Evolutionary conservation across 257 asterid genomes (phyloP).

Genomic region (Mitragyna speciosa): DNA sequence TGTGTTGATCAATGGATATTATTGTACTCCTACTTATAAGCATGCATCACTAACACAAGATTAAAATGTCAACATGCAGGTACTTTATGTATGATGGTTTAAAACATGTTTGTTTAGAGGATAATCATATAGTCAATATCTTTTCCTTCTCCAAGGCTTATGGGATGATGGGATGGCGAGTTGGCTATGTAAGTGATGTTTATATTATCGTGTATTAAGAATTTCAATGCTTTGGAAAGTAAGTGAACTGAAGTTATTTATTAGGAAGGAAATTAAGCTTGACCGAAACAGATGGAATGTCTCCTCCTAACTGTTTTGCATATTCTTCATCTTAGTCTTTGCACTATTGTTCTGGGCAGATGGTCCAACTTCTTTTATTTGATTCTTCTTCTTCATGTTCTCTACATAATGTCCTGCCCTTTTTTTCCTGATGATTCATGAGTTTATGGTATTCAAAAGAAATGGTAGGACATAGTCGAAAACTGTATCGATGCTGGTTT

Average conservation of each 20-base stretch:
- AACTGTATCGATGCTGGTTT: no score
- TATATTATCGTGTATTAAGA: not conserved
- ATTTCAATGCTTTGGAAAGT: not conserved
- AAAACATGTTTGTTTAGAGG: constrained; percentile 79
- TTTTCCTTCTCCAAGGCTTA: constrained; percentile 97
- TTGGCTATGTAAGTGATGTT: constrained; percentile 80
- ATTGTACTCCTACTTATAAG: not conserved
- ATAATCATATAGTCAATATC: constrained; percentile 71
- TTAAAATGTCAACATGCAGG: constrained; percentile 43
- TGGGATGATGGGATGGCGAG: constrained; percentile 99
- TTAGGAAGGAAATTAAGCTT: not conserved
- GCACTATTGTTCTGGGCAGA: not conserved
- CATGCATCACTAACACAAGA: not conserved
- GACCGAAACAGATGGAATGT: not conserved
- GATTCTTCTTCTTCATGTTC: not conserved
- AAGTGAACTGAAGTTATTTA: not conserved
- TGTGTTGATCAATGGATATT: not conserved
- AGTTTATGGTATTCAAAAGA: no score
- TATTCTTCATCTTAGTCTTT: not conserved
- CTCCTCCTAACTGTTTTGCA: no score
- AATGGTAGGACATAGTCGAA: no score
- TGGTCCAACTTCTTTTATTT: not conserved
- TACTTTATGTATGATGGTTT: constrained; percentile 96
- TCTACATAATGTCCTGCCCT: not conserved
- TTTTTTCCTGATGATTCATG: not conserved